Conservation (phyloP, 345 rosid genomes). For the Acer campestre region DNA sequence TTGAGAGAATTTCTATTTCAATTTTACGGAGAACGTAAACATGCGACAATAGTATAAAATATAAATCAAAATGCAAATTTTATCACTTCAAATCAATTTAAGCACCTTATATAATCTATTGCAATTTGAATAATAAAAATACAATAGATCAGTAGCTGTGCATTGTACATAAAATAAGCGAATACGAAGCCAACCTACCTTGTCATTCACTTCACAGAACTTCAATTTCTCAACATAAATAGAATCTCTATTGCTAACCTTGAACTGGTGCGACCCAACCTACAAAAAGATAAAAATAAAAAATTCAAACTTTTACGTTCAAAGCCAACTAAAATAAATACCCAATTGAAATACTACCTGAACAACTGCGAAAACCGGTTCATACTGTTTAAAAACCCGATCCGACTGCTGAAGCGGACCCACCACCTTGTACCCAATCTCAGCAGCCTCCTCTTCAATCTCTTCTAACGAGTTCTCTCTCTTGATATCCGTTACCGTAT, state of each 20-base stretch:
- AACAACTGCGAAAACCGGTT: constrained; percentile 87
- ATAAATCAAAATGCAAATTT: not conserved
- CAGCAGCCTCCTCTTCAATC: constrained; percentile 77
- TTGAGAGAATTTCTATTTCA: not conserved
- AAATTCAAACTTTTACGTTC: not conserved
- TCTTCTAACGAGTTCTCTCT: constrained; percentile 69
- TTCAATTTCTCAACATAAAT: constrained; percentile 82
- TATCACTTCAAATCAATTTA: not conserved
- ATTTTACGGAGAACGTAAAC: not conserved
- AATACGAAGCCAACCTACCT: constrained; percentile 41
- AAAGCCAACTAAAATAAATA: constrained; percentile 4
- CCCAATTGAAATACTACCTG: constrained; percentile 49
- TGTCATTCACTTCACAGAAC: constrained; percentile 90
- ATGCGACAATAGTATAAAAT: not conserved
- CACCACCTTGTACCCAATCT: constrained; percentile 76
- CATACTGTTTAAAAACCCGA: constrained; percentile 61
- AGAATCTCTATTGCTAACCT: constrained; percentile 91
- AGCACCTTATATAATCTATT: not conserved
- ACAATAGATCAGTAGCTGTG: no score
- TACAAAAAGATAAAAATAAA: constrained; percentile 27
- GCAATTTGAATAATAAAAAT: not conserved
- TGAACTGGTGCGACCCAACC: constrained; percentile 96
- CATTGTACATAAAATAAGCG: not conserved
- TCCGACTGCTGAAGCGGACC: constrained; percentile 67
- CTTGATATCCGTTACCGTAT: constrained; percentile 31